A percentile compares a stretch with the other conserved stretches of the same genome.
phyloP scores from a whole-genome alignment of 495 filamentous ascomycete species.

The Penicillium coprophilum region DNA sequence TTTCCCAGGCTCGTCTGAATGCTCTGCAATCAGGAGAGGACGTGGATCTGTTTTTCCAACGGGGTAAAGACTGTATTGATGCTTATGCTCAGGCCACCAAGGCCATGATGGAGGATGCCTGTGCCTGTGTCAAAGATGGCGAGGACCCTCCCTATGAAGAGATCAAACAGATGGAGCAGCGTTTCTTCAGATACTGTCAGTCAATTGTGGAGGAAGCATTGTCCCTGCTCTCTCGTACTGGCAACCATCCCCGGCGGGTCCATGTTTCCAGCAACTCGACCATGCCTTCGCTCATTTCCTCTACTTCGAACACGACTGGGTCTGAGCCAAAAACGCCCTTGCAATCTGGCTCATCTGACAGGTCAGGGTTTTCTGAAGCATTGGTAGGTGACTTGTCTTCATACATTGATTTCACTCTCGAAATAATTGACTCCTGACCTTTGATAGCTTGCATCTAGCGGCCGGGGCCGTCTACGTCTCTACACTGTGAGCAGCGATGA shows the following conservation, averaged over 20 bases:
- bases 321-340: not conserved
- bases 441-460: slow-evolving; percentile 25
- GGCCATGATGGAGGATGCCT: slow-evolving; percentile 6
- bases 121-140: not conserved
- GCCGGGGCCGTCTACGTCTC: slow-evolving; percentile 22
- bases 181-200: slow-evolving; percentile 31
- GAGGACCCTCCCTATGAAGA: not conserved
- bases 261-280: not conserved
- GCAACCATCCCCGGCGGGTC: not conserved
- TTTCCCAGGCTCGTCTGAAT: not conserved
- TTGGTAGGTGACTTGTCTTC: not conserved
- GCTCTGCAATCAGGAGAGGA: not conserved
- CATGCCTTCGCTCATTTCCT: not conserved
- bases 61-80: not conserved
- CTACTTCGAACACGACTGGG: not conserved
- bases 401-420: not conserved
- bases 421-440: not conserved
- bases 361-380: not conserved
- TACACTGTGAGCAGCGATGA: slow-evolving; percentile 38
- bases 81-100: slow-evolving; percentile 1
- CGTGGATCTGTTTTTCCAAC: not conserved
- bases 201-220: slow-evolving; percentile 18
- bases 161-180: slow-evolving; percentile 17
- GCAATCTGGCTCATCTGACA: not conserved
- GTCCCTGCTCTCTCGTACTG: not conserved